Conservation (phyloP, 768 basidiomycete species). For the Glaciozyma antarctica region DNA sequence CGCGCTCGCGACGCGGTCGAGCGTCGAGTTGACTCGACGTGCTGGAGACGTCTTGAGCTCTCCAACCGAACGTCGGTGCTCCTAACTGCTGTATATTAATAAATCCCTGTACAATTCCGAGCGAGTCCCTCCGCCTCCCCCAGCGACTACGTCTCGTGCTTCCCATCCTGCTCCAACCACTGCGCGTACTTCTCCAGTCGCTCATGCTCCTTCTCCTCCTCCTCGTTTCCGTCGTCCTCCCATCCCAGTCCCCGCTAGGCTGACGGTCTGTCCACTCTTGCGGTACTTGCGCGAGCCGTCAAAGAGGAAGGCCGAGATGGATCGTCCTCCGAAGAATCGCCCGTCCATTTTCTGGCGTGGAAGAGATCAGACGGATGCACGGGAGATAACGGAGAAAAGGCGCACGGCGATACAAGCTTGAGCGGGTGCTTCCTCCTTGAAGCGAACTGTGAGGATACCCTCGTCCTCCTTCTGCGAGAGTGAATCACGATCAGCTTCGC, state of each 20-base stretch:
- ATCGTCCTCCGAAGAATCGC: conserved; percentile 75
- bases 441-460: conserved; percentile 93
- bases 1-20: too few species aligned
- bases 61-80: too few species aligned
- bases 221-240: neutral
- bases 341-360: conserved; percentile 77
- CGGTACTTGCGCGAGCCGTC: conserved; percentile 48
- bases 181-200: conserved; percentile 25
- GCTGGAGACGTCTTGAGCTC: too few species aligned
- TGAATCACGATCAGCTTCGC: neutral
- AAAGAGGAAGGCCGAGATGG: conserved; percentile 71
- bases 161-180: conserved; percentile 27
- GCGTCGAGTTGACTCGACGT: too few species aligned
- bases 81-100: too few species aligned
- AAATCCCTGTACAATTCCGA: too few species aligned
- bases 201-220: conserved; percentile 18
- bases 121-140: too few species aligned
- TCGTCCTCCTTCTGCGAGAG: conserved; percentile 68
- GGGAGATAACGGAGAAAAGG: conserved; percentile 23
- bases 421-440: conserved; percentile 81
- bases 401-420: conserved; percentile 80
- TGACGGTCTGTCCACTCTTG: conserved; percentile 16
- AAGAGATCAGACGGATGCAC: neutral
- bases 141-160: neutral
- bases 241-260: conserved; percentile 5